phyloP scores from a whole-genome alignment of 2,329 filamentous ascomycete species.

The Colletotrichum cereale region DNA sequence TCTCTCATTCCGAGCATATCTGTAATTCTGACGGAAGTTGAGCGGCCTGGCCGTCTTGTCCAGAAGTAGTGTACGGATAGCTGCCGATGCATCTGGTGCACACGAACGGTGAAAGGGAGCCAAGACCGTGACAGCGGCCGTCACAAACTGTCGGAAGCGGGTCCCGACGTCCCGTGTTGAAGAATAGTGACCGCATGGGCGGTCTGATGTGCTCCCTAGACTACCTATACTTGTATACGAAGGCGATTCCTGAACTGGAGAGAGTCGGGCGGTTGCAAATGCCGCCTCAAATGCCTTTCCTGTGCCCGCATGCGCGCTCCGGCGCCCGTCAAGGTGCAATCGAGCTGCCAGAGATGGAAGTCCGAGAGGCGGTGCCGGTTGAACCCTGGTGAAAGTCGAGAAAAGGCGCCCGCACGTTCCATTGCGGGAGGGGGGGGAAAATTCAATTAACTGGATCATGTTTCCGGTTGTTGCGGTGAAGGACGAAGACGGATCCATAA shows the following conservation, averaged over 20 bases:
- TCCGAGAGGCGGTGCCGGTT: constrained; percentile 22
- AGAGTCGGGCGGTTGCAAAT: constrained; percentile 1
- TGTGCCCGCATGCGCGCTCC: constrained; percentile 19
- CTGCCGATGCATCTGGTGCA: neutral
- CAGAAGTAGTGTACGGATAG: neutral
- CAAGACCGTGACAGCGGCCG: constrained; percentile 33
- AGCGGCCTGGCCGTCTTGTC: neutral
- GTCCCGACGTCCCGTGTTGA: neutral
- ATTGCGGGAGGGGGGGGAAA: constrained; percentile 22
- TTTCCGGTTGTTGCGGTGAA: constrained; percentile 36
- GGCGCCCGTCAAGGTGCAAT: constrained; percentile 26
- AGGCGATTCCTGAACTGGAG: constrained; percentile 7
- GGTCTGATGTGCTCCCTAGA: neutral
- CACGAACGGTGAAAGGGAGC: constrained; percentile 35
- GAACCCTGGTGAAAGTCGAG: neutral
- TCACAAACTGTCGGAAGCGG: constrained; percentile 15
- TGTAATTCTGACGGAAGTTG: constrained; percentile 22
- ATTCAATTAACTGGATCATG: constrained; percentile 35
- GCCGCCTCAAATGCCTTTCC: constrained; percentile 20
- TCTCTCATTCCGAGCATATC: neutral
- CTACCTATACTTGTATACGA: neutral
- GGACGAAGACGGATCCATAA: constrained; percentile 7
- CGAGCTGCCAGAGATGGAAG: constrained; percentile 31
- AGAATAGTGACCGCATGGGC: neutral
- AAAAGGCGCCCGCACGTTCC: constrained; percentile 29